Evolutionary conservation across 1,284 basidiomycete genomes (phyloP), one percentile per base, ranked within the genome.

Genomic region (Sanghuangporus sanghuang): DNA sequence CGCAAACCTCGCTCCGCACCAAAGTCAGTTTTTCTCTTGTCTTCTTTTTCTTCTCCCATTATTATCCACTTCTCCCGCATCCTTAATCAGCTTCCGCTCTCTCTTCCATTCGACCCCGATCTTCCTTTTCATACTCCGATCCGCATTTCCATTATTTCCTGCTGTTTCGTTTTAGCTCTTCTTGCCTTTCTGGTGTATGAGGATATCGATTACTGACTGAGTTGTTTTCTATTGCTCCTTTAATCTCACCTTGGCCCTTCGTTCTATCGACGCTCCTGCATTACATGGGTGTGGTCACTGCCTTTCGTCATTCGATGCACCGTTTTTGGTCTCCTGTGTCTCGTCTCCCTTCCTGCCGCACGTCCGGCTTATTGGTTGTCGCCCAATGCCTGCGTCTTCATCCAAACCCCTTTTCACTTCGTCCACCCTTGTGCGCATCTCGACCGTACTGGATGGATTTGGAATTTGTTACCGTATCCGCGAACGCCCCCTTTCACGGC

Each of bases 1-100:
- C 81, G 90, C 66, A 92, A 90, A 75, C 86, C 83, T 61, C 81
- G 85, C 70, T 87, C 82, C 46, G 84, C 84, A 35, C 88, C 90
- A 64, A 92, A 90, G 90, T 92, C 73, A 83, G 90, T 85, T 66
- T 65, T 61, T 54, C 61, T 70, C 67, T 59, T 53, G 16, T 46
- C 46, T 64, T 42, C 40, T 36, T 48, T 48, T n/a, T 52, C 23
- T 46, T 61, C 49, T 35, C 11, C n/a, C 39, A 36, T 40, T 27
- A 5, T 32, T 32, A 32, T 32, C 27, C 27, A 36, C 23, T 23
- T 46, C 23, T 40, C 63, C 16, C 40, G 27, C 40, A 8, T 50
- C 12, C 21, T n/a, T 44, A 14, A 23, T 46, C 39, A n/a, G 38
- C 23, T 21, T 50, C 44, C 36, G 21, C 44, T 48, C 39, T n/a